phyloP scores from a whole-genome alignment of 805 yeast genomes.

The Metschnikowia lachancei region DNA sequence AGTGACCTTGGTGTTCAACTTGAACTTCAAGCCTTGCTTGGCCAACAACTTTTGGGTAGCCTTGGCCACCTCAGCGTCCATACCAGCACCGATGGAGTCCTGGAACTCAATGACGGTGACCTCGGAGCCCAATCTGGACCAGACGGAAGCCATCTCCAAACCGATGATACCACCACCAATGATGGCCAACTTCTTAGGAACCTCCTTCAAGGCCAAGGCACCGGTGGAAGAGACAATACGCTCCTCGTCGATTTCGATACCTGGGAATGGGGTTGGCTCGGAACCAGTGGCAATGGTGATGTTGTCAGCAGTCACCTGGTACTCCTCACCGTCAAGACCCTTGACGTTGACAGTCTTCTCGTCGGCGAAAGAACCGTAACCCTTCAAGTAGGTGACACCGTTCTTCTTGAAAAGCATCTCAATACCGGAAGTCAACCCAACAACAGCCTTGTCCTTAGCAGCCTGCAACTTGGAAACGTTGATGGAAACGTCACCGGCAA shows the following conservation, averaged over 20 bases:
- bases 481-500: conserved; percentile 65
- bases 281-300: conserved; percentile 97
- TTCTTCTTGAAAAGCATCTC: conserved; percentile 94
- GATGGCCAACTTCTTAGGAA: conserved; percentile 88
- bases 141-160: conserved; percentile 98
- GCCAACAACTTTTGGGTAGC: conserved; percentile 82
- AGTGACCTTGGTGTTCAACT: conserved; percentile 86
- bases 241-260: conserved; percentile 93
- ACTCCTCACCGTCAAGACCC: conserved; percentile 84
- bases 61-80: conserved; percentile 95
- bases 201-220: conserved; percentile 74
- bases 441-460: conserved; percentile 89
- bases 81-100: conserved; percentile 92
- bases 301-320: conserved; percentile 74
- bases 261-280: conserved; percentile 98
- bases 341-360: conserved; percentile 75
- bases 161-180: conserved; percentile 99
- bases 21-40: conserved; percentile 94
- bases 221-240: conserved; percentile 97
- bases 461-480: conserved; percentile 79
- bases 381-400: conserved; percentile 92
- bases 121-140: conserved; percentile 91
- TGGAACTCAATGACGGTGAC: conserved; percentile 93
- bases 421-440: conserved; percentile 87
- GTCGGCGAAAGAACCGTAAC: conserved; percentile 82